Evolutionary conservation across 352 stramenopile genomes (phyloP).

Genomic region (Peronosclerospora sorghi): DNA sequence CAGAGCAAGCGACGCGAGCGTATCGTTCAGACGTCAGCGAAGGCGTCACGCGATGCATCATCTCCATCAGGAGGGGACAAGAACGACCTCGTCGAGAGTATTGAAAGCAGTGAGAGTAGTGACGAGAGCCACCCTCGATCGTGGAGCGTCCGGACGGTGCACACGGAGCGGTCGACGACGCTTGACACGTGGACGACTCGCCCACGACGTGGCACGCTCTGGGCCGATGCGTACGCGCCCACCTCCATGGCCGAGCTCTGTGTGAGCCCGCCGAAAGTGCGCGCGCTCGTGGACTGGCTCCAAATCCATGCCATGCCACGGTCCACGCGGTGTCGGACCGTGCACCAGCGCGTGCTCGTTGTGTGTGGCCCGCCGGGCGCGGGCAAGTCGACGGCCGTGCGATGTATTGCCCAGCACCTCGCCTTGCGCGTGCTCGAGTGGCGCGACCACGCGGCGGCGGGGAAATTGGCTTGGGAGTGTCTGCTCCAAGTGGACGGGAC

Average conservation of each 20-base stretch:
- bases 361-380: conserved; percentile 67
- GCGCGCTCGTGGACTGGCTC: conserved; percentile 62
- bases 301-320: conserved; percentile 14
- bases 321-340: conserved; percentile 10
- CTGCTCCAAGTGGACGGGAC: no score
- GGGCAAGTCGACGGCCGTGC: conserved; percentile 73
- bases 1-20: no score
- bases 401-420: conserved; percentile 39
- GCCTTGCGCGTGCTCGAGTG: conserved; percentile 51
- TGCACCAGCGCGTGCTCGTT: conserved; percentile 70
- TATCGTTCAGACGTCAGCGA: no score
- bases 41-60: no score
- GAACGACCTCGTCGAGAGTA: conserved; percentile 16
- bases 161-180: background rate
- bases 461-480: conserved; percentile 33
- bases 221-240: conserved; percentile 35
- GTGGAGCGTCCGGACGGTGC: background rate
- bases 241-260: conserved; percentile 51
- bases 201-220: conserved; percentile 22
- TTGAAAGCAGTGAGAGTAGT: conserved; percentile 28
- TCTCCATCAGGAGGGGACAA: no score
- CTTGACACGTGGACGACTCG: background rate
- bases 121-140: conserved; percentile 13
- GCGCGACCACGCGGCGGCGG: conserved; percentile 55
- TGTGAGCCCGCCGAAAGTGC: conserved; percentile 75